Conservation (phyloP, 179 eudicot species). For the Sideroxylon spinosum region DNA sequence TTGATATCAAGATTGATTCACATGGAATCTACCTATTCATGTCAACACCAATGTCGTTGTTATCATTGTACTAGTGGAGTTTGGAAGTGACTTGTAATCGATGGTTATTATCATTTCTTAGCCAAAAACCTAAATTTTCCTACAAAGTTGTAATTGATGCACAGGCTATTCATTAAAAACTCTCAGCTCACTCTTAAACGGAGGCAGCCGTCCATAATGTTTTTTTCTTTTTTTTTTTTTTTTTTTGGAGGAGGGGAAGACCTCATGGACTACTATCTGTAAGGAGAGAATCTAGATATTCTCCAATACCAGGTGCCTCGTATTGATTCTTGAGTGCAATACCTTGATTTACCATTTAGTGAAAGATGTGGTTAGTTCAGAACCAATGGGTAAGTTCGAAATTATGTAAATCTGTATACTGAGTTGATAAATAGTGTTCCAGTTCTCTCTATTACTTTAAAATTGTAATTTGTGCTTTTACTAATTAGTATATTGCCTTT, state of each 20-base stretch:
- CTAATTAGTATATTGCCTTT: background rate
- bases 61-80: background rate
- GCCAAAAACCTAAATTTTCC: background rate
- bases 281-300: background rate
- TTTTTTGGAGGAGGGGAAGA: constrained; percentile 3
- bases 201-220: background rate
- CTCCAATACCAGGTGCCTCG: background rate
- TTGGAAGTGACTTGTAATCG: background rate
- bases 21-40: background rate
- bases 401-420: no score
- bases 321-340: background rate
- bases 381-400: no score
- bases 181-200: no score
- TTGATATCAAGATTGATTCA: no score
- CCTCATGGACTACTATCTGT: background rate
- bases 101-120: background rate
- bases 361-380: no score
- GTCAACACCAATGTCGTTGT: background rate
- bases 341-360: background rate
- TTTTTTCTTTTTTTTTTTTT: no score
- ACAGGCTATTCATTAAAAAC: background rate
- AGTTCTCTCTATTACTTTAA: no score
- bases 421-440: no score
- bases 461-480: background rate
- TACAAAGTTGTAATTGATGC: background rate